Conservation (phyloP, 225 moss, liverwort and hornwort genomes). For the Polytrichum commune region DNA sequence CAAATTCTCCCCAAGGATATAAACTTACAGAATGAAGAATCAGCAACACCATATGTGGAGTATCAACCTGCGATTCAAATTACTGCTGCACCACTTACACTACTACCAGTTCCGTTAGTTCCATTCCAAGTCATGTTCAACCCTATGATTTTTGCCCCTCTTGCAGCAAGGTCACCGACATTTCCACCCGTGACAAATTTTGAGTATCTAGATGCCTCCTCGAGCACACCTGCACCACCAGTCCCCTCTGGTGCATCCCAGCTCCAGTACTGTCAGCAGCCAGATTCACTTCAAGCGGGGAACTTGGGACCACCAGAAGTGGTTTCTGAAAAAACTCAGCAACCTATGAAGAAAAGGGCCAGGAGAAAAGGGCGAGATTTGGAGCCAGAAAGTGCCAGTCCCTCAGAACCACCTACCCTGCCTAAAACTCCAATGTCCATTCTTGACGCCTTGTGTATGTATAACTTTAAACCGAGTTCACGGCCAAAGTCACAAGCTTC, state of each 20-base stretch:
- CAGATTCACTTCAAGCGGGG: background rate
- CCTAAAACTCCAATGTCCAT: background rate
- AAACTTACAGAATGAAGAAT: background rate
- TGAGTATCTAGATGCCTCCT: background rate
- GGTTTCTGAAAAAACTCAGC: background rate
- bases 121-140: constrained; percentile 5
- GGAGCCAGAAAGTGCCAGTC: background rate
- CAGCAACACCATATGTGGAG: background rate
- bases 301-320: background rate
- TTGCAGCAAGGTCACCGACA: background rate
- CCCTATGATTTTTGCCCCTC: constrained; percentile 7
- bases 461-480: background rate
- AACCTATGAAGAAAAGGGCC: background rate
- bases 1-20: background rate
- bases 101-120: constrained; percentile 1
- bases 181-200: background rate
- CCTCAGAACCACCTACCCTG: background rate
- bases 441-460: constrained; percentile 4
- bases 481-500: background rate
- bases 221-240: background rate
- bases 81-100: background rate
- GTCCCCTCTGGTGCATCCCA: background rate
- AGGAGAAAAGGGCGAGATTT: background rate
- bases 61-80: constrained; percentile 2
- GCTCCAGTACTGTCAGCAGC: background rate